phyloP scores from a whole-genome alignment of 2,329 filamentous ascomycete genomes.

The Emergomyces africanus region DNA sequence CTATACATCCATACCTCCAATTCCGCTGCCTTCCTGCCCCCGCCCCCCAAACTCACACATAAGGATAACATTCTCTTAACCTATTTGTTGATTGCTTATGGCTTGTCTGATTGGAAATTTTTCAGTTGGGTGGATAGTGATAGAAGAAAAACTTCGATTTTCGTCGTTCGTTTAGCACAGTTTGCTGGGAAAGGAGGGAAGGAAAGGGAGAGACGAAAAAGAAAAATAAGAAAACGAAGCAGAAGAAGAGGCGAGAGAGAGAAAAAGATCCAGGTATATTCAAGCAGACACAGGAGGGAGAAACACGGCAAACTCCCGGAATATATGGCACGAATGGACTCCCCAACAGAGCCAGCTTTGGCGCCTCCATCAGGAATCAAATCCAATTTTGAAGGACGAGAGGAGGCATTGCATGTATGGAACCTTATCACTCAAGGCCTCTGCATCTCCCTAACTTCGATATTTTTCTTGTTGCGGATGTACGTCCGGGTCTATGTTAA shows the following conservation, averaged over 20 bases:
- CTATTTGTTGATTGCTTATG: background rate
- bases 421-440: constrained; percentile 17
- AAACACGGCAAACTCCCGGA: background rate
- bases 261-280: background rate
- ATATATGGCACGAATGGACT: background rate
- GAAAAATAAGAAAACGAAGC: background rate
- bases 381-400: constrained; percentile 5
- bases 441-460: constrained; percentile 16
- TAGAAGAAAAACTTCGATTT: background rate
- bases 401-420: constrained; percentile 15
- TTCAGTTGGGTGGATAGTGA: background rate
- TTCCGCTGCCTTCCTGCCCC: background rate
- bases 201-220: no score
- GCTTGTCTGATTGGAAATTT: background rate
- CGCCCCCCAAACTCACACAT: no score
- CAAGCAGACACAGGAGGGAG: background rate
- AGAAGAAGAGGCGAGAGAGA: background rate
- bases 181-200: background rate
- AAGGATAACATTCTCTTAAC: no score
- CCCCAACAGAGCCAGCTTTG: background rate
- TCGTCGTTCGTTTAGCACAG: background rate
- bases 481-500: constrained; percentile 16
- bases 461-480: constrained; percentile 16
- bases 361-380: constrained; percentile 1
- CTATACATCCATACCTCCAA: background rate